Base-by-base conservation (phyloP, 345 rosid species). In the Eutrema japonicum region DNA sequence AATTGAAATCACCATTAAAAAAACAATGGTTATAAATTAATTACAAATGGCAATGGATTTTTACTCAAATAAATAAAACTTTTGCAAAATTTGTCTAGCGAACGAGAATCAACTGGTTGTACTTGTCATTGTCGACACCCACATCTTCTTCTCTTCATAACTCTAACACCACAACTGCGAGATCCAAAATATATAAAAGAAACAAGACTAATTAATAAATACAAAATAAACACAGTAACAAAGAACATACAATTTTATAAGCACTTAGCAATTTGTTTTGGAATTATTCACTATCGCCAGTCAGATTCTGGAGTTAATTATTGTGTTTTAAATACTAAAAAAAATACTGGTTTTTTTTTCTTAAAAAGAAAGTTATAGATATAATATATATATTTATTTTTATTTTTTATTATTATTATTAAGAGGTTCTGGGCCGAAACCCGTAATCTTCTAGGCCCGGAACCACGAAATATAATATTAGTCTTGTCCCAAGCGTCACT, bases 91-190 rank as follows among this genome's bases (percentile, higher is more conserved):
- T 13, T 12, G 10, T 32, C 10, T 51, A 29, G 22, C 16, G 18
- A 43, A 22, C 6, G 43, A 54, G 38, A 50, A 59, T 35, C 55
- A 33, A 51, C 7, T 60, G 32, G 66, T 50, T 59, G 73, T 32
- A 37, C 62, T 65, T 36, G 29, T 56, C 52, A 33, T 22, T 43
- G 40, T 35, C 56, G 18, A 36, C 38, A 42, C 51, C 63, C 37
- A 49, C 49, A 41, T 45, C 36, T 22, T 51, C 46, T 43, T 68
- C 48, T 22, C 48, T 72, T 89, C 90, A 88, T 36, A 92, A 85
- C 86, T 92, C 96, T 30, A 89, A 80, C 81, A 89, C 98, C 85
- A 92, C 98, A 81, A 88, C 98, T 92, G 84, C 54, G 47, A 30
- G 71, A 60, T 29, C 53, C 16, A 63, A 42, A 52, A 16, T 46